phyloP scores from a whole-genome alignment of 2,329 filamentous ascomycete genomes.

The Penicillium sp. region DNA sequence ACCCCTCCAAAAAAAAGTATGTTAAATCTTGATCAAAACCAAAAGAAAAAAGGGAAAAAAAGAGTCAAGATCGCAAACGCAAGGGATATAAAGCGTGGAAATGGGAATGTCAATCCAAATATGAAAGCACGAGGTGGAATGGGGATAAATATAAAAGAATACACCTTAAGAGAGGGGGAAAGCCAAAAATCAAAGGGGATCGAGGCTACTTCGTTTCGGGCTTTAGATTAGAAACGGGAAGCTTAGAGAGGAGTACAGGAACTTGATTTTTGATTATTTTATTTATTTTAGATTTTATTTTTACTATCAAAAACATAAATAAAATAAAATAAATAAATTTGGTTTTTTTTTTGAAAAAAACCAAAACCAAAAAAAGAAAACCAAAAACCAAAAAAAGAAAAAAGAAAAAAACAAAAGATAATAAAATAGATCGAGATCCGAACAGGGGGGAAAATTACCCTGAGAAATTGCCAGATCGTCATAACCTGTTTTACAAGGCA shows the following conservation, averaged over 20 bases:
- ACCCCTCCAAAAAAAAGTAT: conserved; percentile 5
- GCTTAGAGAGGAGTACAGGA: conserved; percentile 15
- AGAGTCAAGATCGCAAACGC: conserved; percentile 22
- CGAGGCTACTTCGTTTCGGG: conserved; percentile 26
- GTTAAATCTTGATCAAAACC: background rate
- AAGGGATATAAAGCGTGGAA: conserved; percentile 36
- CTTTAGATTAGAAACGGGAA: conserved; percentile 23
- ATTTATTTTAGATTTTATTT: background rate
- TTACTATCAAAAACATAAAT: background rate
- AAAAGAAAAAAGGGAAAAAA: conserved; percentile 5
- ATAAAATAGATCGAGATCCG: conserved; percentile 11
- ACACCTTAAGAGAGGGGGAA: conserved; percentile 11
- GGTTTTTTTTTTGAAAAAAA: no score
- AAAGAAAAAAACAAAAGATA: background rate
- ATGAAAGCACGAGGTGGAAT: conserved; percentile 22
- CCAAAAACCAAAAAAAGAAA: no score
- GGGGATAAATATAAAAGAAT: conserved; percentile 19
- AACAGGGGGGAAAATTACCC: conserved; percentile 11
- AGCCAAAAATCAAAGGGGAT: conserved; percentile 18
- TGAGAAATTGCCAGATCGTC: conserved; percentile 18
- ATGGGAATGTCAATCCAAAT: conserved; percentile 27
- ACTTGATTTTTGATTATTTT: background rate
- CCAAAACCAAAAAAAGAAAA: no score
- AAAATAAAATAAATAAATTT: background rate
- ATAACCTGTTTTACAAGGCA: conserved; percentile 20